Base-by-base conservation (phyloP, 192 early-diverging fungal genomes). In the Mortierella hygrophila region DNA sequence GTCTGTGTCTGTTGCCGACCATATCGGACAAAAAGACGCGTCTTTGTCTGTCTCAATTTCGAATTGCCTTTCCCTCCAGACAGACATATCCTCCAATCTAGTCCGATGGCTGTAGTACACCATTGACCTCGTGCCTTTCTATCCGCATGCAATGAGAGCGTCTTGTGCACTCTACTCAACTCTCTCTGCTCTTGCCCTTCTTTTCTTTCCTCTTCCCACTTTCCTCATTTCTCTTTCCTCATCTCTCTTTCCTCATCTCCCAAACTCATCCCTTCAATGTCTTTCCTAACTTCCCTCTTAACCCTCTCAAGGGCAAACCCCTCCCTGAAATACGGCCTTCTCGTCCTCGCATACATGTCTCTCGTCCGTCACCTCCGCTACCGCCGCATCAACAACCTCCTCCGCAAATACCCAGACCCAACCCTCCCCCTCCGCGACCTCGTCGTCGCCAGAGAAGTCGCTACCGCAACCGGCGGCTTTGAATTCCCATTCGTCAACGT, bases 341-440 rank as follows among this genome's bases (percentile, higher is more conserved):
- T 68, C 35, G 18, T 79, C 46, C 26, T 76, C 49, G 55, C 78
- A 4, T 87, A 89, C 68, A 46, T 89, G 65, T 37, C 57, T 40
- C 52, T 82, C n/a, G 85, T 90, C 42, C 82, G 85, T 9, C 69
- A 88, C 44, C 74, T 76, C 6, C 85, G 89, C n/a, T 89, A 79
- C 78, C 42, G 85, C 21, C 38, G 68, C n/a, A 71, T 90, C 52
- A 78, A 85, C 52, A 44, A 23, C 13, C 78, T 90, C 18, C 74
- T 78, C 0, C 29, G 63, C 57, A 85, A 85, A 72, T 90, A 88
- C 54, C 88, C 89, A 3, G 89, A 90, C 60, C 88, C 89, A 7
- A 82, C 86, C 1, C 55, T 84, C 0, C 80, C 88, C 5, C 74
- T 90, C 20, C 57, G 87, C 10, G 63, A 88, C 65, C 52, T 68